These are phyloP conservation scores for Salix exigua DNA, from an alignment of 345 rosid genomes.

Conservation along the genomic window DNA sequence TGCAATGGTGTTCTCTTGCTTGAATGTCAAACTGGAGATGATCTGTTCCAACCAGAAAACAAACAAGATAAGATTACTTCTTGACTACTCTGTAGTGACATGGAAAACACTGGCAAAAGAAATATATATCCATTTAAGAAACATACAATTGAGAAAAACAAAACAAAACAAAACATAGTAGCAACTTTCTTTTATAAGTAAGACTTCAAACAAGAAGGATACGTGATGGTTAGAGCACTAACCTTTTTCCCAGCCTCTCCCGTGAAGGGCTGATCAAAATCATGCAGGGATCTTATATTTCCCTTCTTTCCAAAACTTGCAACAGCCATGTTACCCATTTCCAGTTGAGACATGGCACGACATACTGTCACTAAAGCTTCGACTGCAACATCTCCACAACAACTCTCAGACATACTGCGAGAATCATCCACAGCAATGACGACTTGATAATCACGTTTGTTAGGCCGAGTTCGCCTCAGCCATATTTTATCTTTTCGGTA, in stretches of 20 bases:
- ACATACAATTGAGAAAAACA: not conserved
- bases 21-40: constrained; percentile 76
- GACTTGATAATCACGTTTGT: constrained; percentile 93
- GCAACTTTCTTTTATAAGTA: not conserved
- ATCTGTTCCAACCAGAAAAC: constrained; percentile 46
- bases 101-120: not conserved
- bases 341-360: constrained; percentile 87
- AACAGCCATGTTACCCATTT: constrained; percentile 90
- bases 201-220: not conserved
- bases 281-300: constrained; percentile 71
- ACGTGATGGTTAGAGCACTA: constrained; percentile 15
- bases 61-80: not conserved
- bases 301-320: constrained; percentile 88
- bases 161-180: not conserved
- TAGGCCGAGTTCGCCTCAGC: constrained; percentile 91
- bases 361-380: constrained; percentile 92
- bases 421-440: constrained; percentile 94
- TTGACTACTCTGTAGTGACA: too few relatives aligned
- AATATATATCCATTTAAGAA: not conserved
- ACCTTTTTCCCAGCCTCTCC: constrained; percentile 85
- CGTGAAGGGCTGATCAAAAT: constrained; percentile 81
- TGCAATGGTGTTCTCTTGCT: constrained; percentile 75
- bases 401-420: constrained; percentile 81
- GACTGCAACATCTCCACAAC: constrained; percentile 84
- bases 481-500: constrained; percentile 93